These are phyloP conservation scores for Calonectria pseudoreteaudii DNA, from an alignment of 2,329 filamentous ascomycete genomes.

Conservation along the genomic window DNA sequence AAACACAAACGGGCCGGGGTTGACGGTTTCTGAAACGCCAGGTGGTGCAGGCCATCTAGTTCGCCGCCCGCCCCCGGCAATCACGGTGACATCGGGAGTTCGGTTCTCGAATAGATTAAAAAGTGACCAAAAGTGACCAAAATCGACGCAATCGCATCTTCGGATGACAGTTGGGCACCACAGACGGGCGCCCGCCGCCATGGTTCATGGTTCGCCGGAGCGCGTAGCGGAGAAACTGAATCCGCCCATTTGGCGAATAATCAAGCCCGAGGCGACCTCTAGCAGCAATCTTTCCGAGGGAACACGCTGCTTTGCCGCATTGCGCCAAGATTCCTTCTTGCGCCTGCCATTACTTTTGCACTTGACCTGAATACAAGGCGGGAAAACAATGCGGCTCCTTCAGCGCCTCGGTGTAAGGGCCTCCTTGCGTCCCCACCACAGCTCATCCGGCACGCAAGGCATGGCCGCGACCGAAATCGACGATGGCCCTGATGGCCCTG, in stretches of 20 bases:
- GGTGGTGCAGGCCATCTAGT: not conserved
- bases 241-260: not conserved
- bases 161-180: slow-evolving; percentile 4
- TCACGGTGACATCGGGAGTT: not conserved
- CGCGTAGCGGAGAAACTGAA: not conserved
- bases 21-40: slow-evolving; percentile 11
- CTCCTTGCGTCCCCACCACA: not conserved
- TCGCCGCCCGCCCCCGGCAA: not conserved
- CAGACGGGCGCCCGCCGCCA: not conserved
- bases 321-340: not conserved
- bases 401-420: not conserved
- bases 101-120: slow-evolving; percentile 13
- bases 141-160: slow-evolving; percentile 15
- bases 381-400: not conserved
- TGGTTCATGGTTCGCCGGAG: not conserved
- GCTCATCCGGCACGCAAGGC: not conserved
- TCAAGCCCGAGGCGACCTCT: not conserved
- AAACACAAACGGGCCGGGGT: slow-evolving; percentile 15
- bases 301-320: not conserved
- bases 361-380: not conserved
- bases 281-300: not conserved
- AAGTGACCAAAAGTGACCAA: not conserved
- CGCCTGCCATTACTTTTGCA: not conserved
- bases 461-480: not conserved
- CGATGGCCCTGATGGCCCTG: not conserved